These are phyloP conservation scores for Cinchona pubescens DNA, from an alignment of 257 asterid genomes.

Conservation along the genomic window DNA sequence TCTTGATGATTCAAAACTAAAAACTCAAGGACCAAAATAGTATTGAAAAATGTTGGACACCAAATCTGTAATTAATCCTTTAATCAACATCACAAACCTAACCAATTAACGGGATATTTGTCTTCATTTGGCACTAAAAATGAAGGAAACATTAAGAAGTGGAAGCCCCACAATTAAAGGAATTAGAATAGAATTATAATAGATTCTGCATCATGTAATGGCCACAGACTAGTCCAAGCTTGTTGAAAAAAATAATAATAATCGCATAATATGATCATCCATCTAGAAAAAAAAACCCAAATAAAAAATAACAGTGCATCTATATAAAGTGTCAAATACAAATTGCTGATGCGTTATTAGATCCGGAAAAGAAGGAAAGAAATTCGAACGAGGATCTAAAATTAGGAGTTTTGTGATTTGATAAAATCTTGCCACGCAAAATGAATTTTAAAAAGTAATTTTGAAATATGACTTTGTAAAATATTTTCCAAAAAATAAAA, in stretches of 20 bases:
- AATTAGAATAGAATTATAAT: not conserved
- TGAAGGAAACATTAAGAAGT: not conserved
- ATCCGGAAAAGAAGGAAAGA: too few relatives aligned
- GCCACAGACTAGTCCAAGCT: constrained; percentile 7
- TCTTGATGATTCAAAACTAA: not conserved
- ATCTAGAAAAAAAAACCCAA: not conserved
- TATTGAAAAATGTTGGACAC: not conserved
- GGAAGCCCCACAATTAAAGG: constrained; percentile 4
- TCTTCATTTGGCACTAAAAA: not conserved
- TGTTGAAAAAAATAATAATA: not conserved
- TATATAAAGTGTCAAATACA: too few relatives aligned
- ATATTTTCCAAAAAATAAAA: too few relatives aligned
- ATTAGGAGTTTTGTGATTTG: too few relatives aligned
- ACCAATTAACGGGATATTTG: not conserved
- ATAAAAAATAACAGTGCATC: too few relatives aligned
- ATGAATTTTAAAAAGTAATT: too few relatives aligned
- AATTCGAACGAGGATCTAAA: too few relatives aligned
- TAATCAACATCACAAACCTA: not conserved
- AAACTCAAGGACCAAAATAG: not conserved
- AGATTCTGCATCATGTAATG: constrained; percentile 1
- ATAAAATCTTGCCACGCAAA: too few relatives aligned
- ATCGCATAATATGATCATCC: not conserved
- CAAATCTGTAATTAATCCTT: not conserved
- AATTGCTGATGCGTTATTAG: too few relatives aligned
- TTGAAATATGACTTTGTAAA: too few relatives aligned